Percentiles rank a stretch among this genome's conserved stretches.
Conservation (phyloP, 805 yeast genomes). For the Myxozyma lipomycoides region DNA sequence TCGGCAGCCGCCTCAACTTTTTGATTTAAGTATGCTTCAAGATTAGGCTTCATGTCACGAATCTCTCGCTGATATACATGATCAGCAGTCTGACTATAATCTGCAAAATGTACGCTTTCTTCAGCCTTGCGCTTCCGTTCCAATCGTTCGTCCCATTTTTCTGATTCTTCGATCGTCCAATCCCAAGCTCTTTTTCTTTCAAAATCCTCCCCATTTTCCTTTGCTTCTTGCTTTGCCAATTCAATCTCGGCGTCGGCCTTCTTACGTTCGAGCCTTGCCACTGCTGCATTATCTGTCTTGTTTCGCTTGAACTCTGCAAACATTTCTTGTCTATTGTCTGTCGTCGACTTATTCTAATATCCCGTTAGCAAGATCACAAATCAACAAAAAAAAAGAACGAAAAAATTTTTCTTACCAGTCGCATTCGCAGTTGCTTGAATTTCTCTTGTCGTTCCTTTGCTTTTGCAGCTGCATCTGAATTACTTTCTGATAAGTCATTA, state of each 20-base stretch:
- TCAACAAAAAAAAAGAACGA: background rate
- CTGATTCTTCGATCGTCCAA: constrained; percentile 61
- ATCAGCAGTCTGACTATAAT: constrained; percentile 56
- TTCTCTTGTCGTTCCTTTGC: constrained; percentile 14
- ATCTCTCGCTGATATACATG: constrained; percentile 56
- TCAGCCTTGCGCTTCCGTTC: constrained; percentile 34
- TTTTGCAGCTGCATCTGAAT: constrained; percentile 2
- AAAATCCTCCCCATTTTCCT: constrained; percentile 41
- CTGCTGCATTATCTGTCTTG: constrained; percentile 22
- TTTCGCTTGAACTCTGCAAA: constrained; percentile 26
- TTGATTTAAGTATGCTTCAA: constrained; percentile 44
- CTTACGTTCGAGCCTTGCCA: constrained; percentile 31
- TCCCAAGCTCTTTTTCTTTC: constrained; percentile 49
- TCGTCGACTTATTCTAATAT: constrained; percentile 22
- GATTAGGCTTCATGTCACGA: constrained; percentile 39
- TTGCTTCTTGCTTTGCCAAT: constrained; percentile 38
- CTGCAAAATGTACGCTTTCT: constrained; percentile 43
- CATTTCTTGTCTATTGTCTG: constrained; percentile 25
- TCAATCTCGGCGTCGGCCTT: constrained; percentile 42
- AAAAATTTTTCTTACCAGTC: constrained; percentile 6
- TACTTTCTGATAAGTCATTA: background rate
- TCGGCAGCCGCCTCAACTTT: constrained; percentile 33
- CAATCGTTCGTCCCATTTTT: constrained; percentile 53
- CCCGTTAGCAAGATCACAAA: background rate
- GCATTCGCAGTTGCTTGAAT: constrained; percentile 15